Percentiles rank a stretch among this genome's conserved stretches.
Conservation (phyloP, 1,284 basidiomycete genomes). For the Heterobasidion parviporum region DNA sequence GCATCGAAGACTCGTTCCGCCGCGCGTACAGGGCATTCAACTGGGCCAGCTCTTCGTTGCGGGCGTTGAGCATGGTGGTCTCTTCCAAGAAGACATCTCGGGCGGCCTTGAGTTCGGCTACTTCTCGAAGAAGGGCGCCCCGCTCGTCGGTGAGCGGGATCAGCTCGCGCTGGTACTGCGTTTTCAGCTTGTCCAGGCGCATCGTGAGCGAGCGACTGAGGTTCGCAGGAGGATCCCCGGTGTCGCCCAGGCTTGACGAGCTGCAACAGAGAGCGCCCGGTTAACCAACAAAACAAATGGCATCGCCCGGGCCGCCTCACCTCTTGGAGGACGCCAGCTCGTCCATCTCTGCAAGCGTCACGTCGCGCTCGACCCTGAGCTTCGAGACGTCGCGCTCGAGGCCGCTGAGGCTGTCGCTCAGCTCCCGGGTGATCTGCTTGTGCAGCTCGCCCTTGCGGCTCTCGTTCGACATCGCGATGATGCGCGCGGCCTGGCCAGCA, state of each 20-base stretch:
- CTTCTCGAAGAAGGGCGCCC: constrained; percentile 75
- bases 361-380: constrained; percentile 83
- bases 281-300: neutral
- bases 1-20: constrained; percentile 49
- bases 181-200: constrained; percentile 86
- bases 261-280: constrained; percentile 4
- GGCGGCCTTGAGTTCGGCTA: constrained; percentile 80
- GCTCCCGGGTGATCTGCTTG: constrained; percentile 72
- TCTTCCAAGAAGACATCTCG: constrained; percentile 88
- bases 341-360: constrained; percentile 89
- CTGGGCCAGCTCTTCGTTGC: constrained; percentile 89
- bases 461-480: constrained; percentile 78
- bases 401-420: constrained; percentile 67
- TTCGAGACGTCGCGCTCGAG: constrained; percentile 85
- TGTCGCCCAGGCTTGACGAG: constrained; percentile 14
- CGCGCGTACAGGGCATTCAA: constrained; percentile 75
- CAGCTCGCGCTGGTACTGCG: constrained; percentile 82
- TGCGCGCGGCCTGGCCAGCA: constrained; percentile 82
- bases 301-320: constrained; percentile 30
- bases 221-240: constrained; percentile 37
- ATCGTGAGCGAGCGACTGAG: constrained; percentile 73
- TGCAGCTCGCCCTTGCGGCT: constrained; percentile 67
- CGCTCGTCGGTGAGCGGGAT: constrained; percentile 78
- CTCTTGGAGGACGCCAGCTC: constrained; percentile 72
- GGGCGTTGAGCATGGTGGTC: constrained; percentile 80